Conservation (phyloP, 139 green algal species). For the Tetradesmus lagerheimii region DNA sequence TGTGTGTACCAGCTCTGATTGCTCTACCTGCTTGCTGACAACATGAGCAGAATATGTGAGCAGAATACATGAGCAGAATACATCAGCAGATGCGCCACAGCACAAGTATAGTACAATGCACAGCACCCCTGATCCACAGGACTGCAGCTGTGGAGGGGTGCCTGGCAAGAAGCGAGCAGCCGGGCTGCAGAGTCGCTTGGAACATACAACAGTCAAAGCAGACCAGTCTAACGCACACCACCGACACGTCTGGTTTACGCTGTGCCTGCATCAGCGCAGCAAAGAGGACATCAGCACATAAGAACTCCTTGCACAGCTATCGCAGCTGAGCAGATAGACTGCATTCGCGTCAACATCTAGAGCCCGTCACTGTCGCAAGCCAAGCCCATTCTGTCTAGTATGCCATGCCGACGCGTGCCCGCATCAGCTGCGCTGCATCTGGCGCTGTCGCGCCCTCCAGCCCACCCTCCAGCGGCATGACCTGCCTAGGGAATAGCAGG, state of each 20-base stretch:
- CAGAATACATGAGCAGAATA: neutral
- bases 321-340: too few relatives aligned
- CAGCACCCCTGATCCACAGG: neutral
- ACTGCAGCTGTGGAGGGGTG: neutral
- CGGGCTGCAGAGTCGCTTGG: neutral
- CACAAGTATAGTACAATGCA: neutral
- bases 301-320: too few relatives aligned
- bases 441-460: neutral
- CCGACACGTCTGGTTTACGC: too few relatives aligned
- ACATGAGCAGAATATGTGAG: neutral
- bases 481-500: neutral
- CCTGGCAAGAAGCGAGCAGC: neutral
- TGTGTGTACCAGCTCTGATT: neutral
- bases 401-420: neutral
- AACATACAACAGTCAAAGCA: neutral
- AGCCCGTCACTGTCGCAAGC: too few relatives aligned
- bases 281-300: too few relatives aligned
- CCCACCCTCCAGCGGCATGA: neutral
- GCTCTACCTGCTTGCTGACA: neutral
- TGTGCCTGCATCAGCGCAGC: too few relatives aligned
- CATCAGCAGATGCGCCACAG: neutral
- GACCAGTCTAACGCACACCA: too few relatives aligned
- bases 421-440: neutral
- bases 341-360: too few relatives aligned
- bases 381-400: neutral